Conservation (phyloP, 768 basidiomycete genomes). For the Mycena amicta region DNA sequence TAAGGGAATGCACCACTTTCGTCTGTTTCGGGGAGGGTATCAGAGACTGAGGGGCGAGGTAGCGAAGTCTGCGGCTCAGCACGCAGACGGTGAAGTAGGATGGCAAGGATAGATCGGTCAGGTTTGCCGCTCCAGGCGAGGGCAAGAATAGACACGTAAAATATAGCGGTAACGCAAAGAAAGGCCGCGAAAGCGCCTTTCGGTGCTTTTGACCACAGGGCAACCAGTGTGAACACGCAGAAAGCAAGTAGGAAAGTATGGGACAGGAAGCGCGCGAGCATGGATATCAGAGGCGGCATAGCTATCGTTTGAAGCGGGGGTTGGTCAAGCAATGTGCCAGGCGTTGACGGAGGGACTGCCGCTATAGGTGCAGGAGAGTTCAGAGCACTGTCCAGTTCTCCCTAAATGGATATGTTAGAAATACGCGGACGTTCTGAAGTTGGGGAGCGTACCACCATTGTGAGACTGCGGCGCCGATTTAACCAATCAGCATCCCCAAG, state of each 20-base stretch:
- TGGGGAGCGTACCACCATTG: constrained; percentile 64
- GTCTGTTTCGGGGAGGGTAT: constrained; percentile 40
- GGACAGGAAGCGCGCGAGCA: constrained; percentile 52
- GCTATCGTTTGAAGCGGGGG: constrained; percentile 2
- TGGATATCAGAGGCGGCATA: constrained; percentile 32
- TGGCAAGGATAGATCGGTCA: constrained; percentile 56
- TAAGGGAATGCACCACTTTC: constrained; percentile 47
- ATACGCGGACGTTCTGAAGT: no score
- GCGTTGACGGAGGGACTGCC: constrained; percentile 46
- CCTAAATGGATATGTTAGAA: no score
- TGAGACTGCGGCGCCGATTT: constrained; percentile 69
- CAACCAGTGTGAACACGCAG: constrained; percentile 56
- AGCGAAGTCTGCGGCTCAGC: constrained; percentile 27
- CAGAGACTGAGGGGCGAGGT: constrained; percentile 42
- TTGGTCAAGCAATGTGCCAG: constrained; percentile 37
- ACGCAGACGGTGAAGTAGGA: constrained; percentile 48
- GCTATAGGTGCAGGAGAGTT: constrained; percentile 56
- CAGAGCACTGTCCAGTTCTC: constrained; percentile 73
- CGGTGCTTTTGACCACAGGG: constrained; percentile 60
- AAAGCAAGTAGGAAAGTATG: constrained; percentile 63
- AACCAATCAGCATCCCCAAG: constrained; percentile 81
- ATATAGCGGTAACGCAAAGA: constrained; percentile 59
- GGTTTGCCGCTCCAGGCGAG: constrained; percentile 65
- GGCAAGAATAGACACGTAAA: constrained; percentile 55
- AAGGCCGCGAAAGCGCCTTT: constrained; percentile 63